Conservation (phyloP, 148 eudicot genomes). For the Linanthus parryae region DNA sequence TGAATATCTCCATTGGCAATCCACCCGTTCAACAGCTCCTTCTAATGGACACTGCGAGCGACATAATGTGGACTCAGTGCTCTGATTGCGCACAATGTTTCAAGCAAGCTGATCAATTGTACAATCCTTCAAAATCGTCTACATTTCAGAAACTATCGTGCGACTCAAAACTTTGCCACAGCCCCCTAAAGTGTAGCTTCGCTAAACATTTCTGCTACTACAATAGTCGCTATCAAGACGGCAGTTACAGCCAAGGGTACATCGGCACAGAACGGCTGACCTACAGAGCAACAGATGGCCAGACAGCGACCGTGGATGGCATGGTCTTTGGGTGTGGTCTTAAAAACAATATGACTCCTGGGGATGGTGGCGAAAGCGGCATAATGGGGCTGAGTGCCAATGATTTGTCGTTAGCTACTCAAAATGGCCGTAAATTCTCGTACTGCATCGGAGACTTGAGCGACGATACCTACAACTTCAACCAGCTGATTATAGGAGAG, state of each 20-base stretch:
- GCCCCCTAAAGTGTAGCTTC: too few relatives aligned
- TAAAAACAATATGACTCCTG: slow-evolving; percentile 48
- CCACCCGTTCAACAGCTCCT: slow-evolving; percentile 41
- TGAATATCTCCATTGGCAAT: slow-evolving; percentile 59
- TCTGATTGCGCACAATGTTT: slow-evolving; percentile 60
- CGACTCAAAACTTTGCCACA: too few relatives aligned
- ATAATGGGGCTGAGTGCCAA: slow-evolving; percentile 69
- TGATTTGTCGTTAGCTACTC: slow-evolving; percentile 60
- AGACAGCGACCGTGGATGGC: slow-evolving; percentile 34
- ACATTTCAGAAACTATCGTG: too few relatives aligned
- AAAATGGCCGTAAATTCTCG: slow-evolving; percentile 57
- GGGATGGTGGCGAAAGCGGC: slow-evolving; percentile 46
- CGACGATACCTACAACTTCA: slow-evolving; percentile 12
- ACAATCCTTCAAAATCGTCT: slow-evolving; percentile 52
- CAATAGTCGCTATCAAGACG: slow-evolving; percentile 65
- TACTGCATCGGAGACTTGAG: slow-evolving; percentile 42
- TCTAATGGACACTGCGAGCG: slow-evolving; percentile 79
- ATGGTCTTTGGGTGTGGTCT: slow-evolving; percentile 79
- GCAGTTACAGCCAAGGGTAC: slow-evolving; percentile 51
- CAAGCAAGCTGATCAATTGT: slow-evolving; percentile 50
- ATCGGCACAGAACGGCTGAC: slow-evolving; percentile 67
- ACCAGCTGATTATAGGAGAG: slow-evolving; percentile 20
- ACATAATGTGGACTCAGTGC: slow-evolving; percentile 79
- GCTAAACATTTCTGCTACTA: too few relatives aligned
- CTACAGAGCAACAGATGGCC: slow-evolving; percentile 35